phyloP scores from a whole-genome alignment of 2,329 filamentous ascomycete genomes.

The Cercospora sp. region DNA sequence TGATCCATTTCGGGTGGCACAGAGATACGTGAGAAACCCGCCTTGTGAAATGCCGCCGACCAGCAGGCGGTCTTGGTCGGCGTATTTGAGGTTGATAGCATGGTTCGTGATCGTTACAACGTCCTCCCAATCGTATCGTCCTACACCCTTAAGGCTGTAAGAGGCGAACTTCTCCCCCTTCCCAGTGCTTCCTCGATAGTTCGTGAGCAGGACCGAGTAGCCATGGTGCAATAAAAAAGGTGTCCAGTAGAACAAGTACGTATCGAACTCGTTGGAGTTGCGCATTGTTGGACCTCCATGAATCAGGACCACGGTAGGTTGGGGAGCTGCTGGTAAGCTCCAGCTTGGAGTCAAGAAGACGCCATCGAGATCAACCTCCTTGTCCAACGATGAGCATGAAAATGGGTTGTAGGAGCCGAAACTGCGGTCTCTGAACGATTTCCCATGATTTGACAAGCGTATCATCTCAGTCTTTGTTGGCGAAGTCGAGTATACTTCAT shows the following conservation, averaged over 20 bases:
- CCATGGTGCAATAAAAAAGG: slow-evolving; percentile 41
- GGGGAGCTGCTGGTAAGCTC: slow-evolving; percentile 23
- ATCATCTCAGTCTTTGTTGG: slow-evolving; percentile 24
- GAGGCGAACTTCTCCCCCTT: slow-evolving; percentile 41
- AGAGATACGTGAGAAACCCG: slow-evolving; percentile 41
- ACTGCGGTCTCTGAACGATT: slow-evolving; percentile 19
- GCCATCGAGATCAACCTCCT: slow-evolving; percentile 35
- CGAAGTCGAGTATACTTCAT: slow-evolving; percentile 38
- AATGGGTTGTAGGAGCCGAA: slow-evolving; percentile 33
- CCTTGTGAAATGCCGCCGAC: slow-evolving; percentile 37
- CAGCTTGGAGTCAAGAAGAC: slow-evolving; percentile 33
- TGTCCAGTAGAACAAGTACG: slow-evolving; percentile 34
- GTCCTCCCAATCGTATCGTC: slow-evolving; percentile 43
- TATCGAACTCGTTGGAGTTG: slow-evolving; percentile 37
- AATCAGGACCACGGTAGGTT: slow-evolving; percentile 41
- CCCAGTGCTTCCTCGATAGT: slow-evolving; percentile 44
- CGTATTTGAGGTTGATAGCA: slow-evolving; percentile 39
- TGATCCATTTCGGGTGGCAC: slow-evolving; percentile 41
- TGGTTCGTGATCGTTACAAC: slow-evolving; percentile 40
- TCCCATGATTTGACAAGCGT: slow-evolving; percentile 31
- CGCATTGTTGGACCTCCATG: slow-evolving; percentile 43
- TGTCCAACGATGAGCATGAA: slow-evolving; percentile 35
- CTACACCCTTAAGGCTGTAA: slow-evolving; percentile 37
- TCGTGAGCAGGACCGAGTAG: slow-evolving; percentile 43
- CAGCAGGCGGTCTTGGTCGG: slow-evolving; percentile 38